A percentile compares a stretch with the other conserved stretches of the same genome.
These are phyloP conservation scores for Fusarium foetens DNA, from an alignment of 2,329 filamentous ascomycete species.

Conservation along the genomic window DNA sequence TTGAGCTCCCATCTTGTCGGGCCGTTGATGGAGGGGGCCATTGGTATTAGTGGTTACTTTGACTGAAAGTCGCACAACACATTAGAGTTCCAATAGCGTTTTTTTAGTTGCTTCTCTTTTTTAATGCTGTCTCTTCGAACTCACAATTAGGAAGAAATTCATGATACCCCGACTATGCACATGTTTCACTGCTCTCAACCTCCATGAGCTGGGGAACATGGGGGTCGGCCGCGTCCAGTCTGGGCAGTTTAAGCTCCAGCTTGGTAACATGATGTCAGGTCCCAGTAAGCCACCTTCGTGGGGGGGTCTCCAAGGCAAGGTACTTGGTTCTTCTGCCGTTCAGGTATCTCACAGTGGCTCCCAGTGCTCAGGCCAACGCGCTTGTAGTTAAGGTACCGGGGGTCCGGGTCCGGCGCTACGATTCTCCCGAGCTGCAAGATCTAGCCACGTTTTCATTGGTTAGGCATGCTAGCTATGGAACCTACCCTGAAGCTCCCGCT, in stretches of 20 bases:
- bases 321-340: slow-evolving; percentile 25
- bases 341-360: slow-evolving; percentile 13
- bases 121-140: background rate
- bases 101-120: background rate
- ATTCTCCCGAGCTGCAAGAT: slow-evolving; percentile 30
- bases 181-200: slow-evolving; percentile 5
- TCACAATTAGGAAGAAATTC: background rate
- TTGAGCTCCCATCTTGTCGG: slow-evolving; percentile 33
- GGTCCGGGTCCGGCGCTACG: slow-evolving; percentile 36
- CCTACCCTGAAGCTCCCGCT: slow-evolving; percentile 44
- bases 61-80: slow-evolving; percentile 18
- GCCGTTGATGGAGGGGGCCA: slow-evolving; percentile 32
- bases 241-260: slow-evolving; percentile 19
- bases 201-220: slow-evolving; percentile 17
- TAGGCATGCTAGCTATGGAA: slow-evolving; percentile 17
- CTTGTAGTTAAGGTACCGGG: background rate
- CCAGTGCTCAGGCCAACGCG: background rate
- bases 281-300: slow-evolving; percentile 37
- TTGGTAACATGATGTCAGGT: slow-evolving; percentile 46
- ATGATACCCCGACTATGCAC: slow-evolving; percentile 31
- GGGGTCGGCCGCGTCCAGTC: slow-evolving; percentile 25
- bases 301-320: slow-evolving; percentile 26
- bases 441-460: slow-evolving; percentile 42
- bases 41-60: slow-evolving; percentile 8
- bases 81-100: background rate